phyloP scores from a whole-genome alignment of 257 asterid genomes.

The Hygrophila difformis region DNA sequence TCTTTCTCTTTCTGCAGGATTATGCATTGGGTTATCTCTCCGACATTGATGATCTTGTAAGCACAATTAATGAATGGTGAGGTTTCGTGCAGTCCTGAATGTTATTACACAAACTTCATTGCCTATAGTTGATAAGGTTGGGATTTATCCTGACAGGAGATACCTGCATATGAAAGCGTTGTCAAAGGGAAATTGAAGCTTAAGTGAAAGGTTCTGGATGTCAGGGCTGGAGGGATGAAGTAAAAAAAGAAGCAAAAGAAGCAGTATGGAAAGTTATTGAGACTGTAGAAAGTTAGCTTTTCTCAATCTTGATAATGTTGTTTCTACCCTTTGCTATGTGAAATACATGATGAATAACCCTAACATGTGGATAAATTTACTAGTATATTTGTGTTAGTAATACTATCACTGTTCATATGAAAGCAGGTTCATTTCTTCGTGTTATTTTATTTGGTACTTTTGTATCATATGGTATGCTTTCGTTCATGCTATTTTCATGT shows the following conservation, averaged over 20 bases:
- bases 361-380: too few species aligned
- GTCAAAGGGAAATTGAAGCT: slow-evolving; percentile 84
- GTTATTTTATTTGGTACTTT: too few species aligned
- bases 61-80: slow-evolving; percentile 70
- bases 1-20: slow-evolving; percentile 33
- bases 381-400: too few species aligned
- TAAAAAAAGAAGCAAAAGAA: slow-evolving; percentile 70
- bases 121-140: slow-evolving; percentile 1
- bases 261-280: slow-evolving; percentile 32
- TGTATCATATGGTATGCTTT: too few species aligned
- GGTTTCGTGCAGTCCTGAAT: slow-evolving; percentile 3
- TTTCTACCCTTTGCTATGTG: background rate
- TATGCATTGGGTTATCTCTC: slow-evolving; percentile 44
- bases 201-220: slow-evolving; percentile 93
- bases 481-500: too few species aligned
- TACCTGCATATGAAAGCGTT: slow-evolving; percentile 79
- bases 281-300: slow-evolving; percentile 30
- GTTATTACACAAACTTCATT: background rate
- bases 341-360: background rate
- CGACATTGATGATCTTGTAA: slow-evolving; percentile 59
- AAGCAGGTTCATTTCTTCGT: too few species aligned
- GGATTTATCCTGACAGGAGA: slow-evolving; percentile 17
- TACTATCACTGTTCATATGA: too few species aligned
- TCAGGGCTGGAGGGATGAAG: slow-evolving; percentile 54
- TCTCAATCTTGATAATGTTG: background rate